Evolutionary conservation across 164 flowering plant genomes (phyloP), one percentile per base, ranked within the genome.

Genomic region (Euptelea pleiosperma): DNA sequence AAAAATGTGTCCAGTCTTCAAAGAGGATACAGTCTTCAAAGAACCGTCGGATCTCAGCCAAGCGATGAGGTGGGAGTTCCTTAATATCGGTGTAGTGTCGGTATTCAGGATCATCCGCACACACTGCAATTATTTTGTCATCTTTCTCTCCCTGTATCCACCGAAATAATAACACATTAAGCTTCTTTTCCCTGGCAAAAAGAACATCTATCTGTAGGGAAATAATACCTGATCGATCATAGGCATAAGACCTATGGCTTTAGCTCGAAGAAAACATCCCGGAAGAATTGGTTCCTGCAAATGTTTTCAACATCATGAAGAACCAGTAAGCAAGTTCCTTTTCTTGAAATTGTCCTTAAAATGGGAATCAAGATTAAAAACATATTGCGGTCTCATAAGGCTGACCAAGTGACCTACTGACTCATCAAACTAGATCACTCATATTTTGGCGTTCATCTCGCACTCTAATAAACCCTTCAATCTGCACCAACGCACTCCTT

Each of bases 101-200:
- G 58, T 87, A 87, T 68, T 87, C 94, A 19, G 94, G 94, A 76
- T 87, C 94, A 75, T 86, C 93, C 41, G 89, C 89, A 63, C 93
- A 86, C 15, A 86, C 93, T 19, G 93, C 93, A 60, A 87, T 87
- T 22, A 87, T 87, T 66, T 87, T 87, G 80, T 87, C 94, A 74
- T 87, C 94, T 71, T 84, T 87, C 61, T 87, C 94, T 39, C 94
- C 94, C 87, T 87, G 69, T 31, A 16, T 42, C 35, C 45, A 50
- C 48, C 25, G 39, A 26, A 9, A 43, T 54, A 36, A 65, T n/a
- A 42, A 39, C n/a, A 46, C n/a, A 46, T 37, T 33, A 14, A 33
- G 49, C 22, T 9, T 39, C 41, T 36, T n/a, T 18, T 19, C 21
- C 25, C 46, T n/a, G 33, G 30, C 11, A 24, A 63, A 48, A 31